These are phyloP conservation scores for Trichoderma gracile DNA, from an alignment of 2,329 filamentous ascomycete species.

Conservation along the genomic window DNA sequence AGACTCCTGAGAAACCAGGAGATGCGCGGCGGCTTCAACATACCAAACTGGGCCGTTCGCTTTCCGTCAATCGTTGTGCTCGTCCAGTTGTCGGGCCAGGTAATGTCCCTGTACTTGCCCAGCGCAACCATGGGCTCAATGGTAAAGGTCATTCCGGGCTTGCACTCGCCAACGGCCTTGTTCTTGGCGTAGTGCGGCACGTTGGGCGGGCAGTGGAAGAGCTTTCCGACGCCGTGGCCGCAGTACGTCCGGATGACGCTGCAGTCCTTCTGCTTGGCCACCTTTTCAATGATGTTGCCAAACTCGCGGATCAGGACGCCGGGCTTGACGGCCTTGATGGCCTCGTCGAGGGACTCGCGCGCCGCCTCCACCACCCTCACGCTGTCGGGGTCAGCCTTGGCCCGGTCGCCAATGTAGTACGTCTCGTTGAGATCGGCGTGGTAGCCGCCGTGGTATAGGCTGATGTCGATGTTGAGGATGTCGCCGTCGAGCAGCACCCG, in stretches of 20 bases:
- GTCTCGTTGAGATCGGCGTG: slow-evolving; percentile 98
- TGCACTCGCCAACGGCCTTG: slow-evolving; percentile 91
- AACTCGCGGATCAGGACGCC: slow-evolving; percentile 91
- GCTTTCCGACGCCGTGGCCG: slow-evolving; percentile 88
- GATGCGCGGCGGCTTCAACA: slow-evolving; percentile 35
- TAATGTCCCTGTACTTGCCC: slow-evolving; percentile 87
- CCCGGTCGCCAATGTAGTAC: slow-evolving; percentile 93
- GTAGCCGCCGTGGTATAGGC: slow-evolving; percentile 90
- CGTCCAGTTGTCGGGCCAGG: slow-evolving; percentile 99
- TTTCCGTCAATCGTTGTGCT: slow-evolving; percentile 89
- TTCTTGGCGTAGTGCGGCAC: slow-evolving; percentile 98
- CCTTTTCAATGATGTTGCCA: slow-evolving; percentile 92
- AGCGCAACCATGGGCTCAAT: slow-evolving; percentile 98
- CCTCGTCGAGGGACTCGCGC: slow-evolving; percentile 83
- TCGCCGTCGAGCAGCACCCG: slow-evolving; percentile 86
- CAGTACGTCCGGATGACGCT: slow-evolving; percentile 95
- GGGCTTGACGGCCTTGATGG: slow-evolving; percentile 90
- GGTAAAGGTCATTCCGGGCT: slow-evolving; percentile 97
- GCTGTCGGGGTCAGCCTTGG: slow-evolving; percentile 77
- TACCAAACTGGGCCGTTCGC: slow-evolving; percentile 88
- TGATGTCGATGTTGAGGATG: slow-evolving; percentile 96
- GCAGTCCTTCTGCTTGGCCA: slow-evolving; percentile 81
- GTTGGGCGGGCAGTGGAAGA: slow-evolving; percentile 93
- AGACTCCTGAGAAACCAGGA: neutral
- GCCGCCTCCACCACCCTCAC: slow-evolving; percentile 90